These are phyloP conservation scores for Rhodotorula sp. DNA, from an alignment of 1,284 basidiomycete genomes.

Conservation along the genomic window DNA sequence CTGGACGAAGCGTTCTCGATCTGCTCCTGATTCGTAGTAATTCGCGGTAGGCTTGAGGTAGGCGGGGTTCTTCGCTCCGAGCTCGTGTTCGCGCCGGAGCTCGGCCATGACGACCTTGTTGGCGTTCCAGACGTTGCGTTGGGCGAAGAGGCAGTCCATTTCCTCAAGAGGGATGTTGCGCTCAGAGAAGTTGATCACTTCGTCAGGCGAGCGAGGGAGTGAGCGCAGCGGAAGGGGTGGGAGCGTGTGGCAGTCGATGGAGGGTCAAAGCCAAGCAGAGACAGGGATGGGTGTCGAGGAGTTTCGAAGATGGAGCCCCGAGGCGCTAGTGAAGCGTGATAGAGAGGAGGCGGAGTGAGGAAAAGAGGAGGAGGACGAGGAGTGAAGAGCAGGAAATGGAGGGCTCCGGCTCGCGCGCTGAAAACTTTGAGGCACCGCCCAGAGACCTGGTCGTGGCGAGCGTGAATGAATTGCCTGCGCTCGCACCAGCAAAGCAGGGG, in stretches of 20 bases:
- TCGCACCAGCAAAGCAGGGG: too few species aligned
- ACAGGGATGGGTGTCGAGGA: not conserved
- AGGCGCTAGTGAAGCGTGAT: not conserved
- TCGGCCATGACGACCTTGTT: slow-evolving; percentile 39
- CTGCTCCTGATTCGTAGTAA: slow-evolving; percentile 1
- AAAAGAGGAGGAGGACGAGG: not conserved
- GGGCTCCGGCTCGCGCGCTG: too few species aligned
- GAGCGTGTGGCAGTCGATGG: too few species aligned
- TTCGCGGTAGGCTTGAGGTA: slow-evolving; percentile 21
- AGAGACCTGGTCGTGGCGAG: too few species aligned
- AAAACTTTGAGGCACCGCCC: too few species aligned
- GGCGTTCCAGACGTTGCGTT: slow-evolving; percentile 33
- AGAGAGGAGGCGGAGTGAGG: not conserved
- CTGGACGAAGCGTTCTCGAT: slow-evolving; percentile 17
- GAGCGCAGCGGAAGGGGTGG: not conserved
- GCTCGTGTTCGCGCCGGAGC: slow-evolving; percentile 27
- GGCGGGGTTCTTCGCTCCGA: not conserved
- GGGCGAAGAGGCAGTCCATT: slow-evolving; percentile 41
- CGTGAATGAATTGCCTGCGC: too few species aligned
- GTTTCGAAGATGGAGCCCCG: not conserved
- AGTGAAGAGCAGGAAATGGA: not conserved
- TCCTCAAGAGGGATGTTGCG: slow-evolving; percentile 38
- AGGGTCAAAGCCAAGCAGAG: not conserved
- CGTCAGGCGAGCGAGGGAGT: not conserved
- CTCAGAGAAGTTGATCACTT: slow-evolving; percentile 21